Base-by-base conservation (phyloP, 306 rosid genomes). In the Dalbergia cultrata region DNA sequence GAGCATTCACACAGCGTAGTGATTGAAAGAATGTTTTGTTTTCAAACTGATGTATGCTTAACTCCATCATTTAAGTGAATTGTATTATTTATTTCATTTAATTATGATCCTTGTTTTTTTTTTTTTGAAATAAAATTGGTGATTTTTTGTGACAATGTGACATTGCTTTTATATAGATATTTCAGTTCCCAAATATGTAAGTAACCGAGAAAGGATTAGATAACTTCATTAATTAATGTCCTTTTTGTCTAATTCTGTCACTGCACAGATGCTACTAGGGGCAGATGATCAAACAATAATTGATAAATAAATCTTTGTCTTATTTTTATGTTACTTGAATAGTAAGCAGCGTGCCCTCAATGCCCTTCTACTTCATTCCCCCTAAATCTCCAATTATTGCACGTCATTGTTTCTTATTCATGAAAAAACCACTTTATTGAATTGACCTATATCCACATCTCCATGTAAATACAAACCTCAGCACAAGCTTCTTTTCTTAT, bases 271-370 rank as follows among this genome's bases (percentile, higher is more conserved):
- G 58, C 67, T 18, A 61, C 59, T 6, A 14, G 43, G 33, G 12
- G 71, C 13, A 17, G 70, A 34, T 57, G 7, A 69, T 63, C 12
- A 58, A 78, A 0, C 41, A 34, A 11, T 17, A 35, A 14, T 71
- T 71, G 34, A 35, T 12, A 52, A 56, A 81, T 70, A 0, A 26
- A 26, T 26, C 31, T 10, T 59, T 61, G 33, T 68, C 68, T 54
- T 82, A 43, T 34, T 68, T 10, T 64, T 64, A 70, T 66, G 63
- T 72, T 41, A 72, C 37, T 65, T 81, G 80, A 84, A 88, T 74
- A 70, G 82, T 77, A 43, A 79, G 79, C 77, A 26, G 59, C 89
- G 89, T 86, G 90, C 89, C 92, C 81, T 69, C 21, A 67, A 75
- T 85, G 90, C 59, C 78, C 84, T 35, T 75, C 88, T 62, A 62